Evolutionary conservation across 129 eudicot species (phyloP).

Genomic region (Centrapalus pauciflorus): DNA sequence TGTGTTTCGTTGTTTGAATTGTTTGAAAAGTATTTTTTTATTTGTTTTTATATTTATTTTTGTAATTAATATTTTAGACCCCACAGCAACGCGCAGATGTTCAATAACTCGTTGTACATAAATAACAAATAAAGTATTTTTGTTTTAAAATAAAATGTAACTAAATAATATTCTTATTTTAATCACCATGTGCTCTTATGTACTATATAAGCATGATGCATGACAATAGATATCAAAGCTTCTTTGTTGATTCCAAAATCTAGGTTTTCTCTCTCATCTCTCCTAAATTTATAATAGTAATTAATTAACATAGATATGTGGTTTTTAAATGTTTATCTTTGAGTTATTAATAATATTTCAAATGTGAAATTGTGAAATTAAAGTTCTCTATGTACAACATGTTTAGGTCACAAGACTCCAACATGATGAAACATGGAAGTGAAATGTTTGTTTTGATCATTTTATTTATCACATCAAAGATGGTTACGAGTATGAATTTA

Average conservation of each 20-base stretch:
- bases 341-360: too few species aligned
- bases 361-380: too few species aligned
- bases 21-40: too few species aligned
- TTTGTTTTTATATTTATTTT: too few species aligned
- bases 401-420: constrained; percentile 4
- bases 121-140: too few species aligned
- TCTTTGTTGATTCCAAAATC: constrained; percentile 13
- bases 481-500: constrained; percentile 9
- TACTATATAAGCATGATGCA: constrained; percentile 24
- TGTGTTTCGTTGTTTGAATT: too few species aligned
- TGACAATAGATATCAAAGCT: constrained; percentile 5
- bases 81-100: too few species aligned
- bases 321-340: background rate
- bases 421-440: constrained; percentile 1
- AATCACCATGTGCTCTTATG: background rate
- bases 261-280: background rate
- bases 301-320: background rate
- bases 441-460: background rate
- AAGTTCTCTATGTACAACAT: background rate
- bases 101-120: too few species aligned
- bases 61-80: too few species aligned
- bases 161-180: background rate
- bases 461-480: background rate
- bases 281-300: background rate
- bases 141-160: background rate